These are phyloP conservation scores for Pichia kudriavzevii DNA, from an alignment of 1,139 yeast genomes.

Conservation along the genomic window DNA sequence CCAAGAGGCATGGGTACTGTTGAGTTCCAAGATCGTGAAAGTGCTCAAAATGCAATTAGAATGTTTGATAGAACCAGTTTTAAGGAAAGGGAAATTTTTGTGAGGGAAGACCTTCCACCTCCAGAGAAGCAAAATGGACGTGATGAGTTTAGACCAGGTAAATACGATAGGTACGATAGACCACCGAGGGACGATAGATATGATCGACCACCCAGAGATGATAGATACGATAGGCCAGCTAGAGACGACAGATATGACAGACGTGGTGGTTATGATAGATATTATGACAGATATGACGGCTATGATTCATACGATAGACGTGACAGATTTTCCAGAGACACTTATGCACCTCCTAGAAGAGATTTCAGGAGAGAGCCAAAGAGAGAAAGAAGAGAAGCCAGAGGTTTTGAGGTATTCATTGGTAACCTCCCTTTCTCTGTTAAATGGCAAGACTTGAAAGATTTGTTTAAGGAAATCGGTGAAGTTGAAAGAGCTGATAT, in stretches of 20 bases:
- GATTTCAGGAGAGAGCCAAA: constrained; percentile 10
- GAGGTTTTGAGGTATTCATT: constrained; percentile 67
- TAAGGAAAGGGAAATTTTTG: constrained; percentile 78
- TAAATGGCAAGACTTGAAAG: constrained; percentile 82
- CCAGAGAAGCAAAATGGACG: constrained; percentile 43
- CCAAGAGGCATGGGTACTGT: constrained; percentile 93
- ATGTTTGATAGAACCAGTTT: constrained; percentile 61
- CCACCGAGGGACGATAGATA: constrained; percentile 8
- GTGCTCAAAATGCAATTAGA: constrained; percentile 69
- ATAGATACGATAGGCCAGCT: constrained; percentile 2
- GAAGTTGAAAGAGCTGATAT: constrained; percentile 77
- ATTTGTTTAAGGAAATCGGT: constrained; percentile 72
- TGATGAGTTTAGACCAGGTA: constrained; percentile 16
- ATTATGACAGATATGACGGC: constrained; percentile 6
- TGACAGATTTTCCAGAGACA: constrained; percentile 14
- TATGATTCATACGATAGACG: constrained; percentile 11
- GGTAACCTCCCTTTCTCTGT: constrained; percentile 77
- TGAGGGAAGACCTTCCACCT: constrained; percentile 84
- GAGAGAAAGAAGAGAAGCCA: too few species aligned
- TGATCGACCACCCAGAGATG: too few species aligned
- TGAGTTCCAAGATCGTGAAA: constrained; percentile 63
- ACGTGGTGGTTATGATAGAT: constrained; percentile 4
- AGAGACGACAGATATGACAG: constrained; percentile 5
- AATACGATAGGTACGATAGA: constrained; percentile 14
- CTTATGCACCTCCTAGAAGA: constrained; percentile 14